Conservation (phyloP, 2,329 filamentous ascomycete genomes). For the Diaporthe batatas region DNA sequence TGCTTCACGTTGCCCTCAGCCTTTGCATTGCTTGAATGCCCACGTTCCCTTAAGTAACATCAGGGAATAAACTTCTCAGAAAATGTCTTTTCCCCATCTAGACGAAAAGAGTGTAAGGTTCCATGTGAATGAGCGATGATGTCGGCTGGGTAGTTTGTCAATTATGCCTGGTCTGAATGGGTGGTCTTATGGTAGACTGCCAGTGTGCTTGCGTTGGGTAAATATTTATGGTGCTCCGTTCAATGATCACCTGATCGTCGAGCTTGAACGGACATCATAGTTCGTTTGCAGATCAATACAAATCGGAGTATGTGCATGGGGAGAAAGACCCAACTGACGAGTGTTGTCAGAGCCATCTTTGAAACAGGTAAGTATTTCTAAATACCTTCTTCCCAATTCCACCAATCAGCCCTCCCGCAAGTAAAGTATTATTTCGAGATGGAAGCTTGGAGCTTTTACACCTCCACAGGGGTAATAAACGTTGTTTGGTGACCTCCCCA, state of each 20-base stretch:
- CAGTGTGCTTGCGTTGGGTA: no score
- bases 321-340: not conserved
- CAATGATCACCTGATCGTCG: not conserved
- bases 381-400: not conserved
- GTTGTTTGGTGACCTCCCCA: no score
- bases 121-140: not conserved
- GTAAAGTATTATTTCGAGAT: not conserved
- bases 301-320: no score
- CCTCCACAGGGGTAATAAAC: no score
- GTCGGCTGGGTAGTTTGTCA: no score
- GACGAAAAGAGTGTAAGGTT: no score
- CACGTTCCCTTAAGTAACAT: not conserved
- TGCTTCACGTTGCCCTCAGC: not conserved
- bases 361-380: not conserved
- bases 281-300: not conserved
- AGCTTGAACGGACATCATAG: no score
- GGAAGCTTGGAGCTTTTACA: not conserved
- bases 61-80: not conserved
- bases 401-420: rapidly evolving
- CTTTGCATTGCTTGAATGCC: not conserved
- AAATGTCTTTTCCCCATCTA: no score
- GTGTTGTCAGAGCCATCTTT: not conserved
- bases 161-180: no score
- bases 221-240: not conserved
- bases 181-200: not conserved